Conservation (phyloP, 225 moss, liverwort and hornwort species). For the Rhytidiadelphus loreus region DNA sequence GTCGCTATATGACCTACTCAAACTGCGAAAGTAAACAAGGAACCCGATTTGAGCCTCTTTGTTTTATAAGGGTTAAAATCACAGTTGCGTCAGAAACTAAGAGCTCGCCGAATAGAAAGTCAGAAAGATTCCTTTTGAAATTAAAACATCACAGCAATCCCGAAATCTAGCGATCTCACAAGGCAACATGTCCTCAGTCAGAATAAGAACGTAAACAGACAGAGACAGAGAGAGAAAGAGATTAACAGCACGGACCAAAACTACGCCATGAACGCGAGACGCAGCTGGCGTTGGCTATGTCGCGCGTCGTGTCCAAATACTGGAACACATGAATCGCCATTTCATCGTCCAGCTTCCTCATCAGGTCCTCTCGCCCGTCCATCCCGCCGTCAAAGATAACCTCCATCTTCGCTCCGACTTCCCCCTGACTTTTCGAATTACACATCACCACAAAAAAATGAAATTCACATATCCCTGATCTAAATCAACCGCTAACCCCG, state of each 20-base stretch:
- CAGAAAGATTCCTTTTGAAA: neutral
- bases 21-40: neutral
- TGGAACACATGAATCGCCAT: conserved; percentile 58
- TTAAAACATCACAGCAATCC: neutral
- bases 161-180: neutral
- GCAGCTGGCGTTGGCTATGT: conserved; percentile 42
- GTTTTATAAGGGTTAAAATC: neutral
- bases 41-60: neutral
- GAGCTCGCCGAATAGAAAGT: neutral
- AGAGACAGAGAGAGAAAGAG: neutral
- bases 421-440: neutral
- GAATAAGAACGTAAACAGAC: neutral
- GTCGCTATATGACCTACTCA: neutral
- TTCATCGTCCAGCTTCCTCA: conserved; percentile 55
- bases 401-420: conserved; percentile 8
- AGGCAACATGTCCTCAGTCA: neutral
- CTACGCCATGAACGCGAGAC: conserved; percentile 60
- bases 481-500: neutral
- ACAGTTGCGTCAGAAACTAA: neutral
- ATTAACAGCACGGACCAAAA: conserved; percentile 30
- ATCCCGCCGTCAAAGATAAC: conserved; percentile 1
- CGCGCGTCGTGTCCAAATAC: conserved; percentile 30
- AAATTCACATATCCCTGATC: neutral
- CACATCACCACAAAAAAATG: neutral
- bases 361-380: conserved; percentile 36